A percentile compares a stretch with the other conserved stretches of the same genome.
Conservation (phyloP, 1,284 basidiomycete species). For the Rhizoctonia solani region DNA sequence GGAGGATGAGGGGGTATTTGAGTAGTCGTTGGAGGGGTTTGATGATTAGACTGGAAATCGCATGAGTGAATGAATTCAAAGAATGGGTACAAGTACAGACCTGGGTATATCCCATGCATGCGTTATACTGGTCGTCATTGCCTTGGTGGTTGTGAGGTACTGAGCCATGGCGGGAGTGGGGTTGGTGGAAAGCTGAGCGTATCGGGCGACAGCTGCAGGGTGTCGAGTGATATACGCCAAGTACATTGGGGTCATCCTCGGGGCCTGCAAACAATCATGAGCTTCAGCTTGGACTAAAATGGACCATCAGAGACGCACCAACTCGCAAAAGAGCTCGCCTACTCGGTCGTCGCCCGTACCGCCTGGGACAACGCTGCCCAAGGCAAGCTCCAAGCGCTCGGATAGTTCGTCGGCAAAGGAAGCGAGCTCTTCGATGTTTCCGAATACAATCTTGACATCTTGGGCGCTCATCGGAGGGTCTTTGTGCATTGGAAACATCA, state of each 20-base stretch:
- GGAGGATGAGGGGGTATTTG: conserved; percentile 87
- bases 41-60: conserved; percentile 50
- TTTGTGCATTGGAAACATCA: conserved; percentile 41
- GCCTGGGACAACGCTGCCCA: conserved; percentile 51
- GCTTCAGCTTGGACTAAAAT: background rate
- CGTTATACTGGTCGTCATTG: conserved; percentile 69
- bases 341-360: conserved; percentile 67
- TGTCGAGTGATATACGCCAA: conserved; percentile 88
- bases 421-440: conserved; percentile 77
- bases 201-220: conserved; percentile 71
- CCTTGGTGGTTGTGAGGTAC: conserved; percentile 71
- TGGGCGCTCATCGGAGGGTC: conserved; percentile 65
- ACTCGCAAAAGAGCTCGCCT: conserved; percentile 75
- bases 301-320: conserved; percentile 54
- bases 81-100: conserved; percentile 64
- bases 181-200: conserved; percentile 56
- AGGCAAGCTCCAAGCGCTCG: conserved; percentile 59
- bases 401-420: conserved; percentile 70
- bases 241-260: conserved; percentile 77
- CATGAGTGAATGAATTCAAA: background rate
- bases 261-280: conserved; percentile 55
- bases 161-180: conserved; percentile 55
- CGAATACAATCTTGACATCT: conserved; percentile 76
- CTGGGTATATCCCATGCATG: conserved; percentile 95
- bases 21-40: conserved; percentile 89